Percentiles rank a stretch among this genome's conserved stretches.
These are phyloP conservation scores for Astraeus odoratus DNA, from an alignment of 768 basidiomycete species.

Conservation along the genomic window DNA sequence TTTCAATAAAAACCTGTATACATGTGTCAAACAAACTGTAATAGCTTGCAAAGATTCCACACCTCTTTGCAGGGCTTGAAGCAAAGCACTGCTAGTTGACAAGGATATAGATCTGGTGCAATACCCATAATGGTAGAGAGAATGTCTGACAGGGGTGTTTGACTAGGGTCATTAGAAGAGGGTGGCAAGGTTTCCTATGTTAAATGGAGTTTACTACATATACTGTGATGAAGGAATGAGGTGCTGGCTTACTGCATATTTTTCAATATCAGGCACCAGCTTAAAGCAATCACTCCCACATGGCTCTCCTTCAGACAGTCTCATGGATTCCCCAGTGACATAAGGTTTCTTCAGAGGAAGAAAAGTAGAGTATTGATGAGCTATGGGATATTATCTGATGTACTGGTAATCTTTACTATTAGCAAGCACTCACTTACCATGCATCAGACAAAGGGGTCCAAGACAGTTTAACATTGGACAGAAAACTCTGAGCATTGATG, in stretches of 20 bases:
- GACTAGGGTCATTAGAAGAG: slow-evolving; percentile 4
- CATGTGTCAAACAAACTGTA: not conserved
- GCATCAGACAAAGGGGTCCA: slow-evolving; percentile 32
- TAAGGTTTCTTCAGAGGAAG: slow-evolving; percentile 19
- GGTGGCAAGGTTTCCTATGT: slow-evolving; percentile 20
- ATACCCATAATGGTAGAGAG: slow-evolving; percentile 34
- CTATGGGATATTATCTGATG: not conserved
- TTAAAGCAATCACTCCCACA: slow-evolving; percentile 29
- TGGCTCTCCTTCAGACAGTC: slow-evolving; percentile 20
- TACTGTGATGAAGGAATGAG: not conserved
- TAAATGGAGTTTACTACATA: not conserved
- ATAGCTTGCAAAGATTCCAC: not conserved
- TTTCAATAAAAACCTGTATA: slow-evolving; percentile 16
- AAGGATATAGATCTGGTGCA: slow-evolving; percentile 41
- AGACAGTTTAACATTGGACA: slow-evolving; percentile 44
- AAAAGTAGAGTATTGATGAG: slow-evolving; percentile 2
- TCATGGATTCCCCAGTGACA: slow-evolving; percentile 17
- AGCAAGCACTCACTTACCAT: too few species aligned
- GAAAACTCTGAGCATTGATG: slow-evolving; percentile 29
- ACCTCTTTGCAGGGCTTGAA: slow-evolving; percentile 44
- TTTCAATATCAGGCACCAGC: slow-evolving; percentile 18
- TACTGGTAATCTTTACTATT: too few species aligned
- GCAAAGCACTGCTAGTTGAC: slow-evolving; percentile 43
- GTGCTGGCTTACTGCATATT: slow-evolving; percentile 11
- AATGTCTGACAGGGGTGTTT: slow-evolving; percentile 9